Evolutionary conservation across 306 rosid genomes (phyloP).

Genomic region (Prunus mira): DNA sequence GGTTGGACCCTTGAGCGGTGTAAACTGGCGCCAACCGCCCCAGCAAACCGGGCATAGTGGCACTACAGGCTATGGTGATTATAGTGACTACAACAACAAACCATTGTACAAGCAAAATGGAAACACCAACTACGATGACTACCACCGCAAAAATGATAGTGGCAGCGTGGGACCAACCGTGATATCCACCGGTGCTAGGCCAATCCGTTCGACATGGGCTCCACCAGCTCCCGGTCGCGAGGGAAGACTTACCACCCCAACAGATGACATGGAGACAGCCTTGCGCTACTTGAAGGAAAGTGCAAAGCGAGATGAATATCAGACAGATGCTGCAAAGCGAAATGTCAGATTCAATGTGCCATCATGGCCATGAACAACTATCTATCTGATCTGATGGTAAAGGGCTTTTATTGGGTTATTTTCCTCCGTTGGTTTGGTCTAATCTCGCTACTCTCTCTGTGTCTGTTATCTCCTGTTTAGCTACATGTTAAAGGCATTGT

Average conservation of each 20-base stretch:
- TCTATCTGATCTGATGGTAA: background rate
- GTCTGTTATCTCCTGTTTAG: background rate
- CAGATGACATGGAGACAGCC: slow-evolving; percentile 30
- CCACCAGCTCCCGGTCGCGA: slow-evolving; percentile 22
- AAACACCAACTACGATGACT: slow-evolving; percentile 3
- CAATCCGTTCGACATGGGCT: slow-evolving; percentile 10
- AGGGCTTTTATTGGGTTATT: background rate
- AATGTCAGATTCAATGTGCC: background rate
- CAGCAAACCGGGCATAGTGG: slow-evolving; percentile 1
- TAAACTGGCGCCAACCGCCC: slow-evolving; percentile 6
- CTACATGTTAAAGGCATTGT: background rate
- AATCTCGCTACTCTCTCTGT: background rate
- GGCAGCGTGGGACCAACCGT: background rate
- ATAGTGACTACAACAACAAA: slow-evolving; percentile 25
- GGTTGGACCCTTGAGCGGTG: background rate
- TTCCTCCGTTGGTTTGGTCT: background rate
- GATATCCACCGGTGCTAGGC: slow-evolving; percentile 17
- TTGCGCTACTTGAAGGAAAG: slow-evolving; percentile 31
- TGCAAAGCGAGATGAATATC: background rate
- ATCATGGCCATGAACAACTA: background rate
- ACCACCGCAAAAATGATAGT: slow-evolving; percentile 5
- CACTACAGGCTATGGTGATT: slow-evolving; percentile 11
- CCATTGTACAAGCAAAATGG: slow-evolving; percentile 21
- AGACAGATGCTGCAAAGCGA: slow-evolving; percentile 17
- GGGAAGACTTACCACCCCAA: slow-evolving; percentile 34